Conservation (phyloP, 2,329 filamentous ascomycete genomes). For the Emergomyces pasteurianus region DNA sequence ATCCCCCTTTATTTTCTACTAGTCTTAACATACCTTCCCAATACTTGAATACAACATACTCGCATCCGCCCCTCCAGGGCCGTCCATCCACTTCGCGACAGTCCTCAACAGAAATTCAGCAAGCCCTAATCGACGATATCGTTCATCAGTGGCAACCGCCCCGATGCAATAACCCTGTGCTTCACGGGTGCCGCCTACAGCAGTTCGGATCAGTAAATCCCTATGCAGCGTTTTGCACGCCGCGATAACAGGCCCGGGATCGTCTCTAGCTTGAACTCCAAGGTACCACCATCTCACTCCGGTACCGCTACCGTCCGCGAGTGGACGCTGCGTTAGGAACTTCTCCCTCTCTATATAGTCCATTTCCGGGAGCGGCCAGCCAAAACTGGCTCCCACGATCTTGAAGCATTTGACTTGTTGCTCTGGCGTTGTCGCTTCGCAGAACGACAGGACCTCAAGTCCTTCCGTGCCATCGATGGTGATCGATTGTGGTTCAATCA, state of each 20-base stretch:
- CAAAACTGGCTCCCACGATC: not conserved
- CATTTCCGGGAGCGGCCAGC: not conserved
- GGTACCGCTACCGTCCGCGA: not conserved
- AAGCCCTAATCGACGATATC: not conserved
- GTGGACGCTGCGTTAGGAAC: not conserved
- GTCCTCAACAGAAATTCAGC: not conserved
- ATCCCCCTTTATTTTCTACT: not conserved
- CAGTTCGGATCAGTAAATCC: not conserved
- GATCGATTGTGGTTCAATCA: not conserved
- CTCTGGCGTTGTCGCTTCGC: not conserved
- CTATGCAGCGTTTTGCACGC: not conserved
- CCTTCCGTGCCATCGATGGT: not conserved
- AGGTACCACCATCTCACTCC: not conserved
- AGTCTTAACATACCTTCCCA: not conserved
- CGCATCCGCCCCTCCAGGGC: not conserved
- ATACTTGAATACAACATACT: not conserved
- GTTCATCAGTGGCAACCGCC: not conserved
- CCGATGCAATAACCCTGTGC: not conserved
- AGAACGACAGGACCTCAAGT: not conserved
- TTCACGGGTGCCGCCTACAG: not conserved
- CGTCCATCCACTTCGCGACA: not conserved
- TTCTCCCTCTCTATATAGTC: not conserved
- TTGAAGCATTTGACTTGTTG: not conserved
- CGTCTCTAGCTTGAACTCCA: not conserved
- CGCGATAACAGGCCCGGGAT: not conserved